A percentile compares a stretch with the other conserved stretches of the same genome.
These are phyloP conservation scores for Fusarium coicis DNA, from an alignment of 2,329 filamentous ascomycete species.

Conservation along the genomic window DNA sequence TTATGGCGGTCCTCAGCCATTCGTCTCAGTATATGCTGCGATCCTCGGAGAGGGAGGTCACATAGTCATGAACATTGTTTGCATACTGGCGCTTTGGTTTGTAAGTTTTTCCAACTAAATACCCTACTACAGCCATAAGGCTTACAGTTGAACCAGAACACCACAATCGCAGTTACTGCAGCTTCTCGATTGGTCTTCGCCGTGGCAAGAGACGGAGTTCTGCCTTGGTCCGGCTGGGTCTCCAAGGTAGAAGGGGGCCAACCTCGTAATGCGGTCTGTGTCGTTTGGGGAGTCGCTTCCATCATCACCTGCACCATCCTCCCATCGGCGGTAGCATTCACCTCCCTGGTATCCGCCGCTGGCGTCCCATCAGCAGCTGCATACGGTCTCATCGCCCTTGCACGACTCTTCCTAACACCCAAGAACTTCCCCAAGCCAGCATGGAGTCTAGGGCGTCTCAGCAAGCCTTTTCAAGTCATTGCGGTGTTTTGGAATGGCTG, in stretches of 20 bases:
- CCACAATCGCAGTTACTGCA: background rate
- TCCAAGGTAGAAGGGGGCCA: background rate
- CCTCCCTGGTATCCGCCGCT: background rate
- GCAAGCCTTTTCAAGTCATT: background rate
- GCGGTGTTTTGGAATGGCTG: background rate
- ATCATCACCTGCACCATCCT: background rate
- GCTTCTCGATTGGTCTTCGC: background rate
- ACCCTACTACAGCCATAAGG: no score
- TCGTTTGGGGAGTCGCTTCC: background rate
- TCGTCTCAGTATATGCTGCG: background rate
- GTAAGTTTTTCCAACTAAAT: background rate
- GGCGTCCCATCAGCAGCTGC: background rate
- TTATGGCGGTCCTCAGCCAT: background rate
- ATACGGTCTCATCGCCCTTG: background rate
- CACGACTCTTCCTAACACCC: background rate
- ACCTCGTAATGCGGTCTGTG: background rate
- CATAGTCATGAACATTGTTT: background rate
- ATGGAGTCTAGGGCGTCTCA: background rate
- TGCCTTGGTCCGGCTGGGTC: background rate
- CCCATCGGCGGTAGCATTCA: background rate
- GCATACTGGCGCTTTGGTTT: background rate
- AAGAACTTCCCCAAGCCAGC: constrained; percentile 9
- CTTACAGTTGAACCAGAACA: background rate
- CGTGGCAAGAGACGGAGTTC: background rate
- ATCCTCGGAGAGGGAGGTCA: background rate